These are phyloP conservation scores for Trichoderma virens DNA, from an alignment of 495 filamentous ascomycete genomes.

Conservation along the genomic window DNA sequence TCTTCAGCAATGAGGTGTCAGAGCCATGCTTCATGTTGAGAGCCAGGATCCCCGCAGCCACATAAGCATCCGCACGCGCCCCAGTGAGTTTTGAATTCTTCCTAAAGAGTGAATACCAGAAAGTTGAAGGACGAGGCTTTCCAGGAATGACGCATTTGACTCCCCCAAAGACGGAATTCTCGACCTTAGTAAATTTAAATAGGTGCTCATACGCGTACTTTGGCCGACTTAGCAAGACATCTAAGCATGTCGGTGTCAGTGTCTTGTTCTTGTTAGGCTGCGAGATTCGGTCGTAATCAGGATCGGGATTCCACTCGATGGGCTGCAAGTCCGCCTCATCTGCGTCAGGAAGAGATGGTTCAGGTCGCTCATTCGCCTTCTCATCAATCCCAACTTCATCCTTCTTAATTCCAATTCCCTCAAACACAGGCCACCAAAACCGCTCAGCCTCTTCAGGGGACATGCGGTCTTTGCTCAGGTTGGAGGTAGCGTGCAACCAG, in stretches of 20 bases:
- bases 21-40: background rate
- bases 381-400: background rate
- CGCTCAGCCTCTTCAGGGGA: slow-evolving; percentile 10
- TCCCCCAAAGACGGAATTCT: background rate
- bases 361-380: background rate
- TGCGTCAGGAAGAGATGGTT: slow-evolving; percentile 10
- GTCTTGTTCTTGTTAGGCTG: slow-evolving; percentile 2
- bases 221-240: background rate
- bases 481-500: slow-evolving; percentile 15
- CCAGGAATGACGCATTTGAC: background rate
- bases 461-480: slow-evolving; percentile 15
- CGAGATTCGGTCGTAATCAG: background rate
- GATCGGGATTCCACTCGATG: slow-evolving; percentile 18
- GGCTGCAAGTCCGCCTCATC: slow-evolving; percentile 7
- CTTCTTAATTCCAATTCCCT: background rate
- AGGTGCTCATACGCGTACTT: background rate
- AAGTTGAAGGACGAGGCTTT: background rate
- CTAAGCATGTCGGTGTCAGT: background rate
- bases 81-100: background rate
- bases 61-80: background rate
- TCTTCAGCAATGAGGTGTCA: slow-evolving; percentile 12
- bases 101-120: background rate
- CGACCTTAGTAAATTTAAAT: background rate
- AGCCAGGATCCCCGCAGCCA: background rate
- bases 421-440: slow-evolving; percentile 16